These are phyloP conservation scores for Boletus insuetus DNA, from an alignment of 768 basidiomycete genomes.

Conservation along the genomic window DNA sequence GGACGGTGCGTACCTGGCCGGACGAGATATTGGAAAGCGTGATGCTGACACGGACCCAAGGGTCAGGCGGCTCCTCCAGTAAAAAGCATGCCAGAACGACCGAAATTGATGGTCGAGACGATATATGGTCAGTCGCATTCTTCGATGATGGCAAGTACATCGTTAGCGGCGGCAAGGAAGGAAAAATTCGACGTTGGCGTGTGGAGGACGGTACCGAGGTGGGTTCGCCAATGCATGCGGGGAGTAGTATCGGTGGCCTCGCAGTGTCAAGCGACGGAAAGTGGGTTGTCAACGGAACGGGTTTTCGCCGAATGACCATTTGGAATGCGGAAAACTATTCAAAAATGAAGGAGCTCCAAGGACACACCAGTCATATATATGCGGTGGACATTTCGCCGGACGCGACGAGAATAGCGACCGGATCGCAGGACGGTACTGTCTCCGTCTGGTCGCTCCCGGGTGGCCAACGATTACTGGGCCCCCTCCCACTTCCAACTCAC, in stretches of 20 bases:
- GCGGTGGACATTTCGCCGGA: slow-evolving; percentile 7
- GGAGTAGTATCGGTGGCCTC: background rate
- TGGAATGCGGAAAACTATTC: background rate
- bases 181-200: slow-evolving; percentile 1
- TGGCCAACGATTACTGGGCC: background rate
- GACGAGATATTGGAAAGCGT: background rate
- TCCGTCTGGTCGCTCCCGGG: slow-evolving; percentile 7
- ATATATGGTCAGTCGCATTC: background rate
- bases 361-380: background rate
- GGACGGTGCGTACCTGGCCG: background rate
- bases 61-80: background rate
- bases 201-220: slow-evolving; percentile 1
- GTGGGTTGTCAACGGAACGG: slow-evolving; percentile 1
- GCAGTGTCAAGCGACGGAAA: slow-evolving; percentile 1
- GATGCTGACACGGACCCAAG: background rate
- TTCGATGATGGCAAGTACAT: background rate
- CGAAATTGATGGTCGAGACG: background rate
- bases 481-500: background rate
- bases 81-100: background rate
- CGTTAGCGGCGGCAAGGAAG: background rate
- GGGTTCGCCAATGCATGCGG: background rate
- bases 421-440: background rate
- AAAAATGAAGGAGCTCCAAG: background rate
- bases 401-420: background rate
- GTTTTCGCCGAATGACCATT: background rate